phyloP scores from a whole-genome alignment of 768 basidiomycete species.

The Lyophyllum shimeji region DNA sequence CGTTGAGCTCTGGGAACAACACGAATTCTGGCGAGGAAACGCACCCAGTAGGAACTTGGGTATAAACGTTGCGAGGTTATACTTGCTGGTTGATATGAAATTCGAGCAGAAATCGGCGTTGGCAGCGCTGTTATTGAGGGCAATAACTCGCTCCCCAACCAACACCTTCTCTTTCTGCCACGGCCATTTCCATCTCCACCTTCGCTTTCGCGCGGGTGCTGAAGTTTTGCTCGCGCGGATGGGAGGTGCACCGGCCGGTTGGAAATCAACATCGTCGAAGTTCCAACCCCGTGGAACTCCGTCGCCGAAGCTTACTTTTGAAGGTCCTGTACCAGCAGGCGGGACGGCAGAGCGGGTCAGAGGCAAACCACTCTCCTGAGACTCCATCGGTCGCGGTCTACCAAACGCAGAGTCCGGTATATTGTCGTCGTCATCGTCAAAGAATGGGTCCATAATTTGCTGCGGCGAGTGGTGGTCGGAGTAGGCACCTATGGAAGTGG shows the following conservation, averaged over 20 bases:
- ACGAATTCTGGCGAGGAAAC: constrained; percentile 22
- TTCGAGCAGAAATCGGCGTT: constrained; percentile 76
- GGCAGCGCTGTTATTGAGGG: constrained; percentile 72
- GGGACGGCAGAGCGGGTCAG: constrained; percentile 58
- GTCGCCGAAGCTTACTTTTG: constrained; percentile 42
- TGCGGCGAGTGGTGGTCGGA: constrained; percentile 42
- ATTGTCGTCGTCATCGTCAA: constrained; percentile 82
- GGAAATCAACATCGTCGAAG: constrained; percentile 66
- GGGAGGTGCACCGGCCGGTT: constrained; percentile 30
- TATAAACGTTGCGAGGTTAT: constrained; percentile 82
- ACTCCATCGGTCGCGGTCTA: constrained; percentile 45
- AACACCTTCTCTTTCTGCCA: constrained; percentile 72
- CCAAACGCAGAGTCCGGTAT: constrained; percentile 69
- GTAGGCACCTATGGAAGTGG: constrained; percentile 39
- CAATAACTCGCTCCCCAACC: constrained; percentile 75
- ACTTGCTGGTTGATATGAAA: constrained; percentile 92
- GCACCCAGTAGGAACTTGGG: constrained; percentile 92
- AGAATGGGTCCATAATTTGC: constrained; percentile 76
- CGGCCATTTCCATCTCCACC: constrained; percentile 75
- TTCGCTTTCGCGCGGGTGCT: constrained; percentile 25
- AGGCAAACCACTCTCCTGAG: constrained; percentile 57
- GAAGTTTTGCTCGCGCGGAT: constrained; percentile 45
- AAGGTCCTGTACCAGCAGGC: constrained; percentile 55
- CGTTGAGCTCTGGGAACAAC: neutral
- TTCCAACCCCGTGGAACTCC: constrained; percentile 70